A percentile compares a stretch with the other conserved stretches of the same genome.
Evolutionary conservation across 768 basidiomycete genomes (phyloP).

Genomic region (Pulveroboletus sp.): DNA sequence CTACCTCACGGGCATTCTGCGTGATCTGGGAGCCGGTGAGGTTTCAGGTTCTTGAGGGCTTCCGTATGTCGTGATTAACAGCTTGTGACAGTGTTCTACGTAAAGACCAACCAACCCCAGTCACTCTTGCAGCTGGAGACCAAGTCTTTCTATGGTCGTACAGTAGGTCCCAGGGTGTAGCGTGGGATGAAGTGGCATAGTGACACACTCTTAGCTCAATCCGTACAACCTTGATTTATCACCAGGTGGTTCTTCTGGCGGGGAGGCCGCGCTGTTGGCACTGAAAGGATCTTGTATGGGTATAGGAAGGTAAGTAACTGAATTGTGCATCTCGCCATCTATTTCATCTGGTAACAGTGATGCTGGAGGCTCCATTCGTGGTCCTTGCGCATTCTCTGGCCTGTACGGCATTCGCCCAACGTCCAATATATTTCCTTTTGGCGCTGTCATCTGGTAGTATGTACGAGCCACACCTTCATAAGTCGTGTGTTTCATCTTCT

Average conservation of each 20-base stretch:
- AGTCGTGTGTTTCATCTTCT: conserved; percentile 6
- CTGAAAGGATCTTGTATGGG: conserved; percentile 43
- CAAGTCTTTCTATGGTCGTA: conserved; percentile 31
- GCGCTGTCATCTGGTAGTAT: conserved; percentile 16
- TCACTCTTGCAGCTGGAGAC: conserved; percentile 37
- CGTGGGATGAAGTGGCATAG: no score
- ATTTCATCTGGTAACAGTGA: conserved; percentile 15
- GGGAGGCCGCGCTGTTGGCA: conserved; percentile 46
- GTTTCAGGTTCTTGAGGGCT: neutral
- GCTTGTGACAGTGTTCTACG: conserved; percentile 35
- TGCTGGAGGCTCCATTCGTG: conserved; percentile 38
- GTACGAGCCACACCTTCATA: neutral
- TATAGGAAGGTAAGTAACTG: conserved; percentile 35
- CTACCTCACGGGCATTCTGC: conserved; percentile 33
- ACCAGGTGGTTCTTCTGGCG: conserved; percentile 50
- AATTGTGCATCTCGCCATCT: neutral
- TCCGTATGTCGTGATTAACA: conserved; percentile 8
- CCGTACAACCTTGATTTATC: conserved; percentile 42
- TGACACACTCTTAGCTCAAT: conserved; percentile 33
- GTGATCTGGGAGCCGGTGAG: conserved; percentile 39
- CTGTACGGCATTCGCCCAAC: conserved; percentile 41
- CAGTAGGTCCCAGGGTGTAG: conserved; percentile 7
- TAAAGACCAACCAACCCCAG: conserved; percentile 42
- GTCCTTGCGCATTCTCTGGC: conserved; percentile 34
- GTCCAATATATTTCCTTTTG: conserved; percentile 29